Base-by-base conservation (phyloP, 2,329 filamentous ascomycete species). In the Capronia coronata region DNA sequence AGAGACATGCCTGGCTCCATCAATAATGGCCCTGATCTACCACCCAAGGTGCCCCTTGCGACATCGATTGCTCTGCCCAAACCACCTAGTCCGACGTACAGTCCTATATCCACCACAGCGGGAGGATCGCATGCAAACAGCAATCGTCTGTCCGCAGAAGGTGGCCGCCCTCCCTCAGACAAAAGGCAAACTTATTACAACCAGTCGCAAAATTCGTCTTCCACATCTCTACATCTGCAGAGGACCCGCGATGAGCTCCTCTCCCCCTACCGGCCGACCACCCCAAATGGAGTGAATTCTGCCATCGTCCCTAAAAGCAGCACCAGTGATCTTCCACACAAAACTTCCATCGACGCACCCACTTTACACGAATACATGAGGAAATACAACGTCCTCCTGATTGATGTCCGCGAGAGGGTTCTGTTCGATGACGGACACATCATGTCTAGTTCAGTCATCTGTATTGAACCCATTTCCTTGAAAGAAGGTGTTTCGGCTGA, bases 391-490 rank as follows among this genome's bases (percentile, higher is more conserved):
- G 75, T 96, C 19, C 71, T 98, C 10, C 66, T 97, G 19, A 88
- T 98, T 57, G 93, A 98, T 66, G 81, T 96, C 35, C 83, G 93
- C 32, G 73, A 79, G 48, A 82, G 93, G 21, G 80, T 86, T 46
- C 79, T 86, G 7, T 98, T 87, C 63, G 88, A 97, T 59, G 77
- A 84, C 41, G 93, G 93, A 0, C 93, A 98, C 64, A 89, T 98
- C 56, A 85, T 86, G 71, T 82, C 86, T 4, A 83, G 83, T 48
- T 83, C 80, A 4, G 86, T 89, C 32, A 87, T 98, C 38, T 98
- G 93, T 66, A 79, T 98, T 52, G 93, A 98, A 62, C 88, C 90
- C 19, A 78, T 94, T 38, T 78, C 84, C 8, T 67, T 88, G 41
- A 79, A 86, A 47, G 78, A 83, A 38, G 83, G 79, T 25, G 75